Base-by-base conservation (phyloP, 2,329 filamentous ascomycete species). In the Zymoseptoria brevis region DNA sequence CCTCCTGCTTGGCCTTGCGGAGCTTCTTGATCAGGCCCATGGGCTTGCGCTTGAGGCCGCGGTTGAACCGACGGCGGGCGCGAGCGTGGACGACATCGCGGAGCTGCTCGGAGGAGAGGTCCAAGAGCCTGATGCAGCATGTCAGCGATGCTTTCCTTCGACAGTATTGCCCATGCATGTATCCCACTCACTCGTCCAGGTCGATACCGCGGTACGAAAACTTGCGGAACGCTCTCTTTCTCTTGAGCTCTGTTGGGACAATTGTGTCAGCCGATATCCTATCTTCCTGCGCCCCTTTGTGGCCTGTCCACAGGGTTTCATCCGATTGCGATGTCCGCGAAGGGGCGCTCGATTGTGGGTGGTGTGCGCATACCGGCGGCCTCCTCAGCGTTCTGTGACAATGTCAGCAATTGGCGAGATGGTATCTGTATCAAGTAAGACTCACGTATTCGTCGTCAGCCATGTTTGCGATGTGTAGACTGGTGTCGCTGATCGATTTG, bases 21-120 rank as follows among this genome's bases (percentile, higher is more conserved):
- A 99, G 90, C 88, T 99, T 99, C 90, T 97, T 97, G 87, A 99
- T 97, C 76, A 99, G 85, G 74, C 94, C 94, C 94, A 99, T 97
- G 75, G 94, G 94, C 86, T 96, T 96, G 84, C 94, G 92, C 89
- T 97, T 99, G 75, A 99, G 88, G 75, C 94, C 94, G 72, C 94
- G 93, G 89, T 97, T 97, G 89, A 99, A 97, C 79, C 95, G 87
- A 80, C 94, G 88, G 78, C 94, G 93, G 77, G 94, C 94, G 79
- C 94, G 94, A 76, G 94, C 94, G 85, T 99, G 94, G 76, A 99
- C 92, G 79, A 99, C 90, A 88, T 96, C 92, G 76, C 94, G 92
- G 80, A 99, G 91, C 83, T 97, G 89, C 80, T 97, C 94, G 76
- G 92, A 96, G 77, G 87, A 89, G 77, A 99, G 92, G 81, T 99